These are phyloP conservation scores for Paxillus rubicundulus DNA, from an alignment of 768 basidiomycete species.

Conservation along the genomic window DNA sequence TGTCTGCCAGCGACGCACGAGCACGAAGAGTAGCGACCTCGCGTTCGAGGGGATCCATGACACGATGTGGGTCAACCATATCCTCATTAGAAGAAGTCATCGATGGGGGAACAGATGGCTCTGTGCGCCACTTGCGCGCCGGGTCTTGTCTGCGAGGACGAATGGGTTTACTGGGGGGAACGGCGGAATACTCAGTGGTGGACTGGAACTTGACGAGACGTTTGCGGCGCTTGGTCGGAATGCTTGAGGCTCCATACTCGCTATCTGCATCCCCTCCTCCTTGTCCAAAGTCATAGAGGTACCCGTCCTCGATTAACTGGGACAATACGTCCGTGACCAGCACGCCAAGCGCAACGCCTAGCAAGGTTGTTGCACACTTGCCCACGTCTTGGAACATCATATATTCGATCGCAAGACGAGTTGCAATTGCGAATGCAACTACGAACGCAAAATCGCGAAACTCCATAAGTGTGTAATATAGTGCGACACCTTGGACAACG, in stretches of 20 bases:
- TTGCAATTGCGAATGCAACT: constrained; percentile 55
- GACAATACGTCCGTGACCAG: constrained; percentile 70
- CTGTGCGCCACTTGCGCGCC: constrained; percentile 32
- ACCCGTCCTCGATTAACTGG: constrained; percentile 56
- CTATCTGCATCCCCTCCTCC: constrained; percentile 20
- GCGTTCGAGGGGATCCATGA: constrained; percentile 64
- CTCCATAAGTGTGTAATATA: constrained; percentile 63
- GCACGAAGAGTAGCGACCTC: constrained; percentile 75
- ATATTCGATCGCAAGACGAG: constrained; percentile 67
- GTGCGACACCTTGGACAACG: constrained; percentile 71
- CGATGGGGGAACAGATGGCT: constrained; percentile 46
- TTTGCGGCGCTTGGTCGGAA: constrained; percentile 32
- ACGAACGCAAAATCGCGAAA: constrained; percentile 52
- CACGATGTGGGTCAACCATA: constrained; percentile 54
- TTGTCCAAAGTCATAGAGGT: constrained; percentile 27
- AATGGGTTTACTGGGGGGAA: constrained; percentile 18
- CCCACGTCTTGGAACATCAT: constrained; percentile 49
- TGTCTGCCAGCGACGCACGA: constrained; percentile 78
- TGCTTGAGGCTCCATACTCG: constrained; percentile 10
- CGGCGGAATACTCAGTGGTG: constrained; percentile 34
- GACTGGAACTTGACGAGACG: constrained; percentile 48
- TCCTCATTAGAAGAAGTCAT: constrained; percentile 67
- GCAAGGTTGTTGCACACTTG: constrained; percentile 55
- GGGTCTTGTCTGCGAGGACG: constrained; percentile 31
- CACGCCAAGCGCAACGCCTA: constrained; percentile 68